Percentiles rank a stretch among this genome's conserved stretches.
phyloP scores from a whole-genome alignment of 2,329 filamentous ascomycete genomes.

The Paramyrothecium roridum region DNA sequence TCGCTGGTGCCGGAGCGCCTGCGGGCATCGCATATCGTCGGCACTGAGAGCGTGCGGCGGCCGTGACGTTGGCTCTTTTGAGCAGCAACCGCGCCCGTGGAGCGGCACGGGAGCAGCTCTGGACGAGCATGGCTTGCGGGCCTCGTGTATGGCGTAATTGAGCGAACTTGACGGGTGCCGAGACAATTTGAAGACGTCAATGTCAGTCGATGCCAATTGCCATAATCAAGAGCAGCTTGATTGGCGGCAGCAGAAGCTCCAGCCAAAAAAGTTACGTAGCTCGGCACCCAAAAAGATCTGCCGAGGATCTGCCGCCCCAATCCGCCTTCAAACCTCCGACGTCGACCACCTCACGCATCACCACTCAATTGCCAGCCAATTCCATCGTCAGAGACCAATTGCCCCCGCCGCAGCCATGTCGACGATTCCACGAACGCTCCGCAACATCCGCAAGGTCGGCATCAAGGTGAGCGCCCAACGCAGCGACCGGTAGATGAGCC shows the following conservation, averaged over 20 bases:
- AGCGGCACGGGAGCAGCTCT: conserved; percentile 29
- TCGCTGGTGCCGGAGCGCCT: conserved; percentile 23
- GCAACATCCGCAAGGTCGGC: conserved; percentile 83
- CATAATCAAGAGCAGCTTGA: too few species aligned
- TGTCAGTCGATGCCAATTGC: too few species aligned
- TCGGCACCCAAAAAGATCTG: not conserved
- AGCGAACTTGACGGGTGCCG: not conserved
- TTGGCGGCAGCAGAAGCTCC: too few species aligned
- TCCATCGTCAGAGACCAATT: conserved; percentile 18
- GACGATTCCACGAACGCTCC: conserved; percentile 79
- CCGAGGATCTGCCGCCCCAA: conserved; percentile 27
- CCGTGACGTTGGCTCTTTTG: conserved; percentile 16
- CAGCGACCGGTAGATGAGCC: not conserved
- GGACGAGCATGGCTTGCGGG: conserved; percentile 26
- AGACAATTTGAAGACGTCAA: too few species aligned
- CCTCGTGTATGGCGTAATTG: not conserved
- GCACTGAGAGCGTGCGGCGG: conserved; percentile 29
- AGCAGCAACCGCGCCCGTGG: conserved; percentile 19
- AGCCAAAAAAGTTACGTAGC: not conserved
- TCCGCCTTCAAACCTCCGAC: conserved; percentile 7
- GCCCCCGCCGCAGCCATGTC: conserved; percentile 66
- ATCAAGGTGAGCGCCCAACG: conserved; percentile 63
- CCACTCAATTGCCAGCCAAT: not conserved
- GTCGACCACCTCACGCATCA: conserved; percentile 4
- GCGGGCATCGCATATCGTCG: conserved; percentile 37